Evolutionary conservation across 768 basidiomycete species (phyloP).

Genomic region (Pluteus cervinus): DNA sequence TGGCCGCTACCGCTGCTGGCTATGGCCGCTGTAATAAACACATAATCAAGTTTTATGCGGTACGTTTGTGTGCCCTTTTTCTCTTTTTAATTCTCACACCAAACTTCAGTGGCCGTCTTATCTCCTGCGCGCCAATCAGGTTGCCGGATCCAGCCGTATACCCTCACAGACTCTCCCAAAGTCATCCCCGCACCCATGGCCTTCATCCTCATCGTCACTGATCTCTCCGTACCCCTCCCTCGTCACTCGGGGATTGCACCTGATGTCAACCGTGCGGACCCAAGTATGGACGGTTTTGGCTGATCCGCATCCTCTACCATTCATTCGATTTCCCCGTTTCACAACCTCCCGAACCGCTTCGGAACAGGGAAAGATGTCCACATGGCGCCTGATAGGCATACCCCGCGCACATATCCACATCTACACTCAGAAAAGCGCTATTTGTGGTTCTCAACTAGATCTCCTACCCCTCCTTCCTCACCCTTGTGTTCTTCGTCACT

Average conservation of each 20-base stretch:
- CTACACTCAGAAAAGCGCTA: not conserved
- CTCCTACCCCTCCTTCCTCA: not conserved
- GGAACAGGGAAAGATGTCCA: constrained; percentile 54
- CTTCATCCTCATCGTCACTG: too few relatives aligned
- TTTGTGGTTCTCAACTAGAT: not conserved
- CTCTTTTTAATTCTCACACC: too few relatives aligned
- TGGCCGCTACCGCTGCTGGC: too few relatives aligned
- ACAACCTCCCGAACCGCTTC: constrained; percentile 52
- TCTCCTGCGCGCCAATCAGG: too few relatives aligned
- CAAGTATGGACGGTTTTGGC: too few relatives aligned
- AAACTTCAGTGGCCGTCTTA: too few relatives aligned
- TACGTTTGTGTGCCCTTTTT: too few relatives aligned
- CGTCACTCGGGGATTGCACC: constrained; percentile 24
- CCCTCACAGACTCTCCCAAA: not conserved
- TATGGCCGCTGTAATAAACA: too few relatives aligned
- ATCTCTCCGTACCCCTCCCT: too few relatives aligned
- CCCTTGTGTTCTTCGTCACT: not conserved
- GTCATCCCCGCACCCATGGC: too few relatives aligned
- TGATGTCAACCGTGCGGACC: constrained; percentile 20
- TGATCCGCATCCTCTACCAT: too few relatives aligned
- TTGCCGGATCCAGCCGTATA: not conserved
- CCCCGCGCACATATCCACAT: not conserved
- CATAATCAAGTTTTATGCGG: too few relatives aligned
- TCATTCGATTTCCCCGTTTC: constrained; percentile 29
- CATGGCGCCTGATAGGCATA: constrained; percentile 21